Conservation (phyloP, 192 early-diverging fungal species). For the Pecoramyces ruminantium region DNA sequence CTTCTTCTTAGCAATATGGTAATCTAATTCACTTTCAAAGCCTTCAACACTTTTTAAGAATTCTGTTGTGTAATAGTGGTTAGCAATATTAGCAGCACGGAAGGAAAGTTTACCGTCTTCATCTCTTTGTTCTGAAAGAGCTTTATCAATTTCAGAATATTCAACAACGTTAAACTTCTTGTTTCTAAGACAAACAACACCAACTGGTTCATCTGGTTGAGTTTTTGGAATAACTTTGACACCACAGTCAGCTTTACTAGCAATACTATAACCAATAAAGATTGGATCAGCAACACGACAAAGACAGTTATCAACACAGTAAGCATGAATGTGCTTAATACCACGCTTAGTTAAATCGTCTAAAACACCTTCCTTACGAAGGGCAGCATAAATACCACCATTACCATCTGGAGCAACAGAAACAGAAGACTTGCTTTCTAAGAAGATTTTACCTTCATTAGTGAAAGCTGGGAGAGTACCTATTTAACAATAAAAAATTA, state of each 20-base stretch:
- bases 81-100: conserved; percentile 93
- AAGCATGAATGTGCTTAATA: conserved; percentile 78
- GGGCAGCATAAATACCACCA: conserved; percentile 89
- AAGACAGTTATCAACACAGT: conserved; percentile 90
- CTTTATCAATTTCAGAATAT: conserved; percentile 82
- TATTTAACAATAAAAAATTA: neutral
- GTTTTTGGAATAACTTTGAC: conserved; percentile 86
- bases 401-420: conserved; percentile 63
- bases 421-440: conserved; percentile 51
- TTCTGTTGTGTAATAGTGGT: conserved; percentile 89
- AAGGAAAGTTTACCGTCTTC: conserved; percentile 55
- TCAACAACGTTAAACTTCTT: conserved; percentile 75
- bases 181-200: conserved; percentile 84
- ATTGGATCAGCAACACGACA: conserved; percentile 91
- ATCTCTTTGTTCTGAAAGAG: conserved; percentile 49
- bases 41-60: conserved; percentile 75
- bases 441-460: conserved; percentile 79
- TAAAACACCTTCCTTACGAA: conserved; percentile 66
- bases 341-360: conserved; percentile 61
- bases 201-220: conserved; percentile 73
- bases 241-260: conserved; percentile 80
- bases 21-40: conserved; percentile 72
- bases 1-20: conserved; percentile 97
- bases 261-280: conserved; percentile 85
- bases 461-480: conserved; percentile 84